Evolutionary conservation across 495 filamentous ascomycete genomes (phyloP).

Genomic region (Talaromyces liani): DNA sequence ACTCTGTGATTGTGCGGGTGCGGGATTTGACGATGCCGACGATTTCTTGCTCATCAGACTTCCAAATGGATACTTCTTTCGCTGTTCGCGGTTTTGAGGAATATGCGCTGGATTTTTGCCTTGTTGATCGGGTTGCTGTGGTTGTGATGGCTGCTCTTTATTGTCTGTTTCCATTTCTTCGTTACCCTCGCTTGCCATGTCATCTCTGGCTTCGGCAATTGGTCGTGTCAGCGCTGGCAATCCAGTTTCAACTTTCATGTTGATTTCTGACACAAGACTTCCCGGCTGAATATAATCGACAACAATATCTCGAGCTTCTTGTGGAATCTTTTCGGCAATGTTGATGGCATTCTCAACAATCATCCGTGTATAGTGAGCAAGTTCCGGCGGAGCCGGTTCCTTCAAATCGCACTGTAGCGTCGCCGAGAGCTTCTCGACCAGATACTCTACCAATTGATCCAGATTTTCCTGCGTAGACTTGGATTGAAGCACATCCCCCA

Average conservation of each 20-base stretch:
- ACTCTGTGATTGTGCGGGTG: constrained; percentile 6
- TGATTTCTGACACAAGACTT: constrained; percentile 49
- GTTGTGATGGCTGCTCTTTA: constrained; percentile 8
- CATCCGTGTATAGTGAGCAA: constrained; percentile 77
- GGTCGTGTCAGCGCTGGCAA: constrained; percentile 63
- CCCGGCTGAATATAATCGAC: constrained; percentile 81
- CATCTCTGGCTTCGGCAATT: constrained; percentile 34
- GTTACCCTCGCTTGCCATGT: constrained; percentile 29
- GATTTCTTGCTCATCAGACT: constrained; percentile 37
- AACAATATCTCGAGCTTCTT: constrained; percentile 85
- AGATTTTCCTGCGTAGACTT: constrained; percentile 56
- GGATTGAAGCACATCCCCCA: constrained; percentile 62
- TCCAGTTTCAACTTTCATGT: constrained; percentile 79
- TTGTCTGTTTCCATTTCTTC: constrained; percentile 30
- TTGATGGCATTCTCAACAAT: constrained; percentile 88
- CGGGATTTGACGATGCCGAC: constrained; percentile 10
- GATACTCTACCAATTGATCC: constrained; percentile 54
- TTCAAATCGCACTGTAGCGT: constrained; percentile 62
- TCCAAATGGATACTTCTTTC: constrained; percentile 44
- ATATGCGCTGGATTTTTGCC: constrained; percentile 5
- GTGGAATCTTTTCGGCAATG: constrained; percentile 76
- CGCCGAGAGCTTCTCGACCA: constrained; percentile 64
- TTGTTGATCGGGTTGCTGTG: constrained; percentile 11
- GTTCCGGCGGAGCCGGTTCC: constrained; percentile 66
- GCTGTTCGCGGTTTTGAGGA: constrained; percentile 16